Conservation (phyloP, 768 basidiomycete species). For the Dioszegia crocea region DNA sequence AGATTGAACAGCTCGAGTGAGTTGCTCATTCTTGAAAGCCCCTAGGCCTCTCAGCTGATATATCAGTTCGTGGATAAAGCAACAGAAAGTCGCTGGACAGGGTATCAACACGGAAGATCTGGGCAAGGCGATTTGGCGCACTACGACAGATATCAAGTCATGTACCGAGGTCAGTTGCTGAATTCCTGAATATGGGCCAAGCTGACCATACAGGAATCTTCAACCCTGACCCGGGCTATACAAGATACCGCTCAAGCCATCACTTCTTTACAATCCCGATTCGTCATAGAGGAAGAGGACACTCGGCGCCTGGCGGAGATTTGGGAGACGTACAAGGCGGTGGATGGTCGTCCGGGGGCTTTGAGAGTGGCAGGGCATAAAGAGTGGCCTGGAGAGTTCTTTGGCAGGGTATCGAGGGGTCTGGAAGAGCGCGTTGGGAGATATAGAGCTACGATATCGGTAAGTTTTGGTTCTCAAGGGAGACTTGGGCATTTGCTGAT, state of each 20-base stretch:
- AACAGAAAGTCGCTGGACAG: conserved; percentile 28
- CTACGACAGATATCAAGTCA: conserved; percentile 27
- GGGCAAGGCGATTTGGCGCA: conserved; percentile 39
- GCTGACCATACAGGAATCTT: conserved; percentile 24
- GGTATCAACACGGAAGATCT: conserved; percentile 30
- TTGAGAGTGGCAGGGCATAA: conserved; percentile 24
- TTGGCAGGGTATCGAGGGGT: conserved; percentile 20
- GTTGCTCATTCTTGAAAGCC: conserved; percentile 1
- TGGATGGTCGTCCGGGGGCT: conserved; percentile 32
- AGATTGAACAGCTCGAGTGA: conserved; percentile 41
- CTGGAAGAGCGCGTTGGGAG: conserved; percentile 32
- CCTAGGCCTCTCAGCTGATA: neutral
- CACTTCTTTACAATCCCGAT: conserved; percentile 17
- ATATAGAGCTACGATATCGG: conserved; percentile 34
- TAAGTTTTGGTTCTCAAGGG: conserved; percentile 11
- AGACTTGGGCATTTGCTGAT: neutral
- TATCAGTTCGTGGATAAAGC: conserved; percentile 27
- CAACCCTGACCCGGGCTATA: conserved; percentile 25
- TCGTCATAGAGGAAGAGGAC: conserved; percentile 32
- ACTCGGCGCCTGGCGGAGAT: conserved; percentile 34
- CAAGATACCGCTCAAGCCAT: conserved; percentile 13
- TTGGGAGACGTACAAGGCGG: conserved; percentile 28
- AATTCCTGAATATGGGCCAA: neutral
- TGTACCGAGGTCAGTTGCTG: conserved; percentile 26
- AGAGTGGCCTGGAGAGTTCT: conserved; percentile 43